Conservation (phyloP, 129 eudicot species). For the Heracleum sosnowskyi region DNA sequence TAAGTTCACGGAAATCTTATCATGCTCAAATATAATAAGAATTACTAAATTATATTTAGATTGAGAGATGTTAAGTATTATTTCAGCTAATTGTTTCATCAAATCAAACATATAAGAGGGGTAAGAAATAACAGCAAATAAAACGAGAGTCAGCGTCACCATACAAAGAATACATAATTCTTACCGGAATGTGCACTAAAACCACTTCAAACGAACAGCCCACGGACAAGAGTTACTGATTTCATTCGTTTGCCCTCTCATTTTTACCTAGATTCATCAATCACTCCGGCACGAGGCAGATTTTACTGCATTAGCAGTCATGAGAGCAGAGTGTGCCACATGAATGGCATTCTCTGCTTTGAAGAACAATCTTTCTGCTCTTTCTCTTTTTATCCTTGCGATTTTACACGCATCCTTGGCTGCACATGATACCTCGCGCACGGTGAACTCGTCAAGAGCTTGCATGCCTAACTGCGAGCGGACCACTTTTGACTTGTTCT, state of each 20-base stretch:
- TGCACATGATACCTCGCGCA: constrained; percentile 81
- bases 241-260: neutral
- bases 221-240: neutral
- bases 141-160: too few relatives aligned
- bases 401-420: constrained; percentile 56
- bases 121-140: neutral
- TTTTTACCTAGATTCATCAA: neutral
- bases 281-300: constrained; percentile 29
- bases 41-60: too few relatives aligned
- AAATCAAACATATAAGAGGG: constrained; percentile 11
- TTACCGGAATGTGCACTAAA: constrained; percentile 14
- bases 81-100: constrained; percentile 17
- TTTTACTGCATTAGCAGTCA: constrained; percentile 79
- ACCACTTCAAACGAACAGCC: neutral
- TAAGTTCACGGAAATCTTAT: too few relatives aligned
- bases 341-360: constrained; percentile 75
- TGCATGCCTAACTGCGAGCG: constrained; percentile 40
- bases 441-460: constrained; percentile 64
- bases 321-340: constrained; percentile 66
- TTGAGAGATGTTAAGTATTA: constrained; percentile 17
- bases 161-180: constrained; percentile 20
- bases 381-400: constrained; percentile 70
- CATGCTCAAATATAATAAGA: too few relatives aligned
- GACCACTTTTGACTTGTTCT: constrained; percentile 43
- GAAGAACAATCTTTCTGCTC: constrained; percentile 60